Evolutionary conservation across 495 filamentous ascomycete species (phyloP), one percentile per base, ranked within the genome.

Genomic region (Evansstolkia leycettana): DNA sequence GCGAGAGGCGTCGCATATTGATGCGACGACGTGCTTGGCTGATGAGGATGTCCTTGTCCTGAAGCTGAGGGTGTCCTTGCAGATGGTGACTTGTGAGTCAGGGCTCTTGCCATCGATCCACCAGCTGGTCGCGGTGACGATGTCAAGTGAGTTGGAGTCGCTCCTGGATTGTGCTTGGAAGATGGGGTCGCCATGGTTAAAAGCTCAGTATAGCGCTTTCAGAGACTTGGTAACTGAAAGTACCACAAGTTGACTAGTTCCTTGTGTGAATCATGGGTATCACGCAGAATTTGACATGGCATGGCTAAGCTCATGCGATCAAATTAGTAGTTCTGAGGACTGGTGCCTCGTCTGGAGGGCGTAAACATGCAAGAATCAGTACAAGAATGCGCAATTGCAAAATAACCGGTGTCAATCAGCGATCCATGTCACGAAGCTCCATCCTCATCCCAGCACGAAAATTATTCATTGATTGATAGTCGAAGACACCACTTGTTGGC

Each of bases 171-270:
- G 23, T 32, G 52, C 38, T 64, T 68, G 31, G 59, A 62, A 14
- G 60, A 65, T 7, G 64, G 64, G 19, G 64, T 67, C 27, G 64
- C 62, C 64, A 67, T 67, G 40, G 16, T 41, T n/a, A n/a, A n/a
- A n/a, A n/a, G n/a, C n/a, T n/a, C n/a, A n/a, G n/a, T n/a, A n/a
- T n/a, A n/a, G n/a, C n/a, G n/a, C n/a, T n/a, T n/a, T n/a, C n/a
- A n/a, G n/a, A n/a, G n/a, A n/a, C n/a, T n/a, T n/a, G n/a, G n/a
- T n/a, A n/a, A n/a, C 4, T 23, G 9, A 23, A 23, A 23, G 20
- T 4, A 9, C 20, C 20, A 23, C 4, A 9, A 9, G 9, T 5
- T 23, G 4, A 23, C 20, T 23, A 9, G 9, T 23, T 23, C 20
- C 20, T 23, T 9, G 20, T 9, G 4, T 4, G 9, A 23, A 23